A percentile compares a stretch with the other conserved stretches of the same genome.
phyloP scores from a whole-genome alignment of 75 land plant genomes.

The Isoetes taiwanensis region DNA sequence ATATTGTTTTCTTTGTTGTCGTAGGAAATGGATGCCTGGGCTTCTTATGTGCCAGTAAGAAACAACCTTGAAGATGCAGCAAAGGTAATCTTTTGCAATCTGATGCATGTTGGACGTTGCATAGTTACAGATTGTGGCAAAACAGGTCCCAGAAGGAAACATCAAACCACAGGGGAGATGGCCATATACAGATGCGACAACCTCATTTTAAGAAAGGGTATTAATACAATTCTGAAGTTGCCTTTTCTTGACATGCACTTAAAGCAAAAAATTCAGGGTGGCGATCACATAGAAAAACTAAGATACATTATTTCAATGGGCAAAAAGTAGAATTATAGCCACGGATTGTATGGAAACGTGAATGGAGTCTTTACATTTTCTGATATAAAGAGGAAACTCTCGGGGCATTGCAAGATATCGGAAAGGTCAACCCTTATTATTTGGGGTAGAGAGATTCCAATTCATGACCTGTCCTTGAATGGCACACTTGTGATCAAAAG shows the following conservation, averaged over 20 bases:
- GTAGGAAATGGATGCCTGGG: slow-evolving; percentile 90
- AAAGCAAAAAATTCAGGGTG: slow-evolving; percentile 57
- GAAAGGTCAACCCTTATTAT: slow-evolving; percentile 64
- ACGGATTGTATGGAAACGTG: slow-evolving; percentile 81
- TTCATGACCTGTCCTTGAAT: slow-evolving; percentile 50
- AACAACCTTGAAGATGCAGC: slow-evolving; percentile 97
- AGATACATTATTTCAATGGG: slow-evolving; percentile 46
- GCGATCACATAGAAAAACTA: slow-evolving; percentile 53
- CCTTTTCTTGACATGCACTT: no score
- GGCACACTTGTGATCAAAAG: slow-evolving; percentile 56
- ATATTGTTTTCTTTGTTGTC: no score
- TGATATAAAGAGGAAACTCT: slow-evolving; percentile 52
- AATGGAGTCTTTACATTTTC: slow-evolving; percentile 75
- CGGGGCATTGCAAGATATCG: slow-evolving; percentile 37
- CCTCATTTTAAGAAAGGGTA: slow-evolving; percentile 75
- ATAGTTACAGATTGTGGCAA: neutral
- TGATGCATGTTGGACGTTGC: no score
- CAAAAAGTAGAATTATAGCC: slow-evolving; percentile 98
- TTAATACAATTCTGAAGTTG: no score
- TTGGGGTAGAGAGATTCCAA: slow-evolving; percentile 32
- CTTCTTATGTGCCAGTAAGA: slow-evolving; percentile 95
- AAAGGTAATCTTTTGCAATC: slow-evolving; percentile 70
- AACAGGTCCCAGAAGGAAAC: slow-evolving; percentile 87
- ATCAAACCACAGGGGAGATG: slow-evolving; percentile 91
- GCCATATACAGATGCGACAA: slow-evolving; percentile 78